phyloP scores from a whole-genome alignment of 352 stramenopile species.

The Phytophthora rubi region DNA sequence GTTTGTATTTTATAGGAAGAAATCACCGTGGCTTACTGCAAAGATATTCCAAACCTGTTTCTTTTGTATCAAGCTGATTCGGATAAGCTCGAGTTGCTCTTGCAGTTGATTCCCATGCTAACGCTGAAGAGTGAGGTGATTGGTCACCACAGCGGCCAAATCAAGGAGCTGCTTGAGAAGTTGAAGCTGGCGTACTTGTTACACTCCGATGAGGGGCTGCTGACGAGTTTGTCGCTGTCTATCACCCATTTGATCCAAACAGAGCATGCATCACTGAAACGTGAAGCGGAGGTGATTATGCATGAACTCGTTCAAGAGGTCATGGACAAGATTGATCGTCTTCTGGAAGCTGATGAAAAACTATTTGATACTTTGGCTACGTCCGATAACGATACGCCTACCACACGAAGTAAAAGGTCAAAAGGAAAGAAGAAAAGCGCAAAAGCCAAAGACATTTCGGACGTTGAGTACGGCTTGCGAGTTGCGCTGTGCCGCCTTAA shows the following conservation, averaged over 20 bases:
- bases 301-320: conserved; percentile 75
- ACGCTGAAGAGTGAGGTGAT: conserved; percentile 65
- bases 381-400: conserved; percentile 21
- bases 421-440: conserved; percentile 35
- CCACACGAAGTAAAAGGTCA: conserved; percentile 38
- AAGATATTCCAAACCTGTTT: conserved; percentile 81
- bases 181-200: conserved; percentile 74
- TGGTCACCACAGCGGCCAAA: conserved; percentile 67
- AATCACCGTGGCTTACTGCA: conserved; percentile 80
- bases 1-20: conserved; percentile 52
- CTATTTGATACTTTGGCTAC: conserved; percentile 31
- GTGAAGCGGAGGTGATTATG: conserved; percentile 78
- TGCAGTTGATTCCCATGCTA: conserved; percentile 81
- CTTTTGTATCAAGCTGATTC: conserved; percentile 79
- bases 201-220: conserved; percentile 71
- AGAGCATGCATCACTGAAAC: conserved; percentile 80
- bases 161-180: conserved; percentile 79
- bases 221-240: conserved; percentile 70
- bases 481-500: conserved; percentile 63
- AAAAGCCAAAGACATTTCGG: conserved; percentile 58
- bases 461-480: conserved; percentile 76
- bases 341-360: conserved; percentile 61
- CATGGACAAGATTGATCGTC: conserved; percentile 62
- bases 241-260: conserved; percentile 76
- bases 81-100: conserved; percentile 77